Percentiles rank a stretch among this genome's conserved stretches.
Evolutionary conservation across 148 eudicot genomes (phyloP).

Genomic region (Bassia scoparia): DNA sequence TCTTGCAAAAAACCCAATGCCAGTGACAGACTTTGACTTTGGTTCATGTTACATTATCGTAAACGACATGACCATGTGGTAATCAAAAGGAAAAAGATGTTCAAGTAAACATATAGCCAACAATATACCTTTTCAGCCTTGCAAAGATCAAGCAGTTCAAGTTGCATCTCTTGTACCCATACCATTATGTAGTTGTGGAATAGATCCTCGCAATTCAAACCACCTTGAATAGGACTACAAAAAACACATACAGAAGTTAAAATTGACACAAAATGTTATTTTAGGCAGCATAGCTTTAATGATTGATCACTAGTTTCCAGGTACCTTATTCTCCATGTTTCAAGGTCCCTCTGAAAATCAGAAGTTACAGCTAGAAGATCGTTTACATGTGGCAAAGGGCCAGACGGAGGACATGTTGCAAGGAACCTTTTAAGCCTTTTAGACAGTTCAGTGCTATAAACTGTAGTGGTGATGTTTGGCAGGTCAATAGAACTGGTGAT

Average conservation of each 20-base stretch:
- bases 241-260: neutral
- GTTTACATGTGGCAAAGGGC: slow-evolving; percentile 74
- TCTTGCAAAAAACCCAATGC: no score
- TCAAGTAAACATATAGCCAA: neutral
- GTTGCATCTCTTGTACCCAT: slow-evolving; percentile 84
- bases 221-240: slow-evolving; percentile 59
- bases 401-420: slow-evolving; percentile 74
- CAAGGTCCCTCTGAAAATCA: slow-evolving; percentile 78
- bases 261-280: neutral
- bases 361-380: slow-evolving; percentile 66
- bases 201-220: slow-evolving; percentile 63
- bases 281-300: neutral
- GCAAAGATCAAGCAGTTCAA: slow-evolving; percentile 63
- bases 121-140: slow-evolving; percentile 77
- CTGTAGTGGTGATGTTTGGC: slow-evolving; percentile 63
- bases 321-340: slow-evolving; percentile 76
- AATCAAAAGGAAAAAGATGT: neutral
- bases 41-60: neutral
- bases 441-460: slow-evolving; percentile 65
- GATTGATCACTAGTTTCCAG: slow-evolving; percentile 5
- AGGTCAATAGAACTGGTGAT: slow-evolving; percentile 65
- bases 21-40: no score
- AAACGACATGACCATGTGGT: no score
- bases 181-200: slow-evolving; percentile 72
- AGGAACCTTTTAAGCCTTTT: slow-evolving; percentile 67